A percentile compares a stretch with the other conserved stretches of the same genome.
Evolutionary conservation across 495 filamentous ascomycete species (phyloP).

Genomic region (Bacidia rubella): DNA sequence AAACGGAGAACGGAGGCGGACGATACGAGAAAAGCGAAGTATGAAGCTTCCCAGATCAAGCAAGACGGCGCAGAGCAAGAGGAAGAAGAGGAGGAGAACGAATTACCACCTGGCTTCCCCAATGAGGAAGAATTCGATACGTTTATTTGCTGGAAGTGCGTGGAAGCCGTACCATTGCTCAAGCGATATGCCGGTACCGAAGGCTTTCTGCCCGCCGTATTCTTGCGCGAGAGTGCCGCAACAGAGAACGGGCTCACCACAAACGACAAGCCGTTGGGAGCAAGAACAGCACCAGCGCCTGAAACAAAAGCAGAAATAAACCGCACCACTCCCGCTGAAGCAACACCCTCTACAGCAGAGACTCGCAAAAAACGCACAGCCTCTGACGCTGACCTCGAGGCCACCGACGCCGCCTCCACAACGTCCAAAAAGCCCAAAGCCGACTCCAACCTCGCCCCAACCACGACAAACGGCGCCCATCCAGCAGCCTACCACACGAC

Average conservation of each 20-base stretch:
- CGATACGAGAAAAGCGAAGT: conserved; percentile 11
- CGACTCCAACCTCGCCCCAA: conserved; percentile 21
- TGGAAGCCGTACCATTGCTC: conserved; percentile 82
- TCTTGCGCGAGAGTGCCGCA: conserved; percentile 1
- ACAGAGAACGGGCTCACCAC: conserved; percentile 5
- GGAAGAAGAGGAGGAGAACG: conserved; percentile 39
- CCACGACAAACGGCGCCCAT: no score
- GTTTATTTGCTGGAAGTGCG: conserved; percentile 89
- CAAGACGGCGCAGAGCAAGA: conserved; percentile 20
- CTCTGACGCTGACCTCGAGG: conserved; percentile 41
- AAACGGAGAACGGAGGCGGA: conserved; percentile 28
- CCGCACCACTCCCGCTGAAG: background rate
- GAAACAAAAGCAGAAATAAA: background rate
- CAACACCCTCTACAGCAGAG: conserved; percentile 1
- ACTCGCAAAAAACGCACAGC: conserved; percentile 62
- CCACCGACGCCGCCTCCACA: conserved; percentile 21
- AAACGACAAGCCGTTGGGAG: no score
- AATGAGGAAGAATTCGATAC: conserved; percentile 74
- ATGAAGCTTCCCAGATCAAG: conserved; percentile 15
- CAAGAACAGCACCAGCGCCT: background rate
- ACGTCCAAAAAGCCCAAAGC: conserved; percentile 47
- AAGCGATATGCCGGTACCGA: conserved; percentile 72
- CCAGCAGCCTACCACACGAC: conserved; percentile 18
- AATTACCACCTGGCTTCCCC: conserved; percentile 73
- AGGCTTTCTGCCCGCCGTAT: conserved; percentile 69